Evolutionary conservation across 1,284 basidiomycete genomes (phyloP), one percentile per base, ranked within the genome.

Genomic region (Vanrija sp.): DNA sequence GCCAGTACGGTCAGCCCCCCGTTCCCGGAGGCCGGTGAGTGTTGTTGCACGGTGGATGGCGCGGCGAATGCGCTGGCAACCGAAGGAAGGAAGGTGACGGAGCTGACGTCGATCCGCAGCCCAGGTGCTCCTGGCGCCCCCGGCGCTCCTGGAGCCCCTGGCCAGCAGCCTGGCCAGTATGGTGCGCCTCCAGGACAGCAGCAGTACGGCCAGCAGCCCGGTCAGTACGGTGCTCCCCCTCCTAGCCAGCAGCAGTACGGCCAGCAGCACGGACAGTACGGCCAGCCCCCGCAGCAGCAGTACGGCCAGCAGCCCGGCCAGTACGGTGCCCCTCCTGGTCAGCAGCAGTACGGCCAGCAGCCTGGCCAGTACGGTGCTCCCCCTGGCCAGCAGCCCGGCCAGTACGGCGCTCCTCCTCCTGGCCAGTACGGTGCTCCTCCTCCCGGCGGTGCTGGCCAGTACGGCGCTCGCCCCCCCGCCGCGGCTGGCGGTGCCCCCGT

Each of bases 1-100:
- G 43, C 9, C 66, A 67, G 50, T 72, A 72, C 54, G 69, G 68
- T 25, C 62, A 67, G 26, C 65, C 63, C 34, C 34, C 34, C 12
- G 34, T 34, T 5, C 34, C 34, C 14, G 34, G 34, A 14, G 34
- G 34, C 14, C 34, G 34, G 34, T 34, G 34, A 34, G 34, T 34
- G 34, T 14, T 34, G 34, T 12, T 34, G 34, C 9, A 28, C 12
- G 14, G 34, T 34, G 34, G 34, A 34, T 34, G 34, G 14, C 34
- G 12, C 34, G 34, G 2, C 34, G 34, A 34, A 14, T 12, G 12
- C 14, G 14, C 34, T 14, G 34, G 34, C 34, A 23, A 23, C 21
- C 10, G 34, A 34, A 12, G 5, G 10, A 34, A 12, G 34, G 34
- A 14, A 5, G 34, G 34, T 34, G 34, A 12, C 34, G 12, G 34